Percentiles rank a stretch among this genome's conserved stretches.
These are phyloP conservation scores for Stephania cephalantha DNA, from an alignment of 164 flowering plant genomes.

Conservation along the genomic window DNA sequence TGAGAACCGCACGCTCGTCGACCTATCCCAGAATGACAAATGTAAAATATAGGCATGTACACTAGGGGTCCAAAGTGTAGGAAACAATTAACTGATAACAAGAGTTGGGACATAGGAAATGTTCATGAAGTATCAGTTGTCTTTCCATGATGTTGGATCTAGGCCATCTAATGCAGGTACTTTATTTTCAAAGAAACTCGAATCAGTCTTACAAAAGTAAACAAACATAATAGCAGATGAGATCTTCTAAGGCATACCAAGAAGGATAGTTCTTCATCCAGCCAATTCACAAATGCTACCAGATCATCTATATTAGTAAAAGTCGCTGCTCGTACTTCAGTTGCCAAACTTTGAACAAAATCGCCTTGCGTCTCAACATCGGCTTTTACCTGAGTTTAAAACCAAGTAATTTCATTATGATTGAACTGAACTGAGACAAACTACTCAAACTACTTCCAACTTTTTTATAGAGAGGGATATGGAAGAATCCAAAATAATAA, in stretches of 20 bases:
- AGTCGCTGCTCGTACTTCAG: slow-evolving; percentile 88
- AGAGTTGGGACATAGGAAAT: background rate
- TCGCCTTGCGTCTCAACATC: slow-evolving; percentile 99
- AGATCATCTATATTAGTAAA: slow-evolving; percentile 75
- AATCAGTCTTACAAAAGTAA: background rate
- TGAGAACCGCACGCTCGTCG: slow-evolving; percentile 95
- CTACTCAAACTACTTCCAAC: background rate
- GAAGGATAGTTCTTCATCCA: slow-evolving; percentile 97
- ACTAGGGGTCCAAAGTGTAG: background rate
- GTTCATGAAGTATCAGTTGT: background rate
- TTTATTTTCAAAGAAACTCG: no score
- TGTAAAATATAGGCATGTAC: background rate
- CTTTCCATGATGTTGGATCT: background rate
- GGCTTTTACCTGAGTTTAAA: slow-evolving; percentile 75
- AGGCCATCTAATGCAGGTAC: no score
- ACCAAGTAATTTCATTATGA: slow-evolving; percentile 10
- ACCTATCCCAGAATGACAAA: slow-evolving; percentile 36
- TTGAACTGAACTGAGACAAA: background rate
- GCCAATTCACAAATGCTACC: slow-evolving; percentile 90
- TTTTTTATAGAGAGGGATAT: background rate
- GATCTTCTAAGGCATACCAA: slow-evolving; percentile 46
- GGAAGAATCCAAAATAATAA: background rate
- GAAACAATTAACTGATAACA: background rate
- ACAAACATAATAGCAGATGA: slow-evolving; percentile 3
- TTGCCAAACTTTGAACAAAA: slow-evolving; percentile 82